Conservation (phyloP, 306 rosid genomes). For the Pachyrhizus erosus region DNA sequence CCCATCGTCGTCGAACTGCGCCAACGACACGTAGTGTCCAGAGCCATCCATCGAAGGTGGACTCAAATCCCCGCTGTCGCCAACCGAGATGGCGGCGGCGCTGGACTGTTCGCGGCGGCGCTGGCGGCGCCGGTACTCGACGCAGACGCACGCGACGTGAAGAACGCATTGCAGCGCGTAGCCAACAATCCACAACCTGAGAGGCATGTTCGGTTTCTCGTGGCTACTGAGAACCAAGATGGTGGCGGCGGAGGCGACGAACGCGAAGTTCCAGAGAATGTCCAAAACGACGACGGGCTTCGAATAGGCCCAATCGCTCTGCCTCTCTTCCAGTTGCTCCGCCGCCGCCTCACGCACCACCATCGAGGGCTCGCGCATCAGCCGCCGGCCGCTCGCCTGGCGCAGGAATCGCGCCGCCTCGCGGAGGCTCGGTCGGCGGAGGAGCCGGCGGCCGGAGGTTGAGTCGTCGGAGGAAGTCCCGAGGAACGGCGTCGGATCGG, state of each 20-base stretch:
- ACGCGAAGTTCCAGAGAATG: slow-evolving; percentile 83
- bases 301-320: slow-evolving; percentile 99
- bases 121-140: slow-evolving; percentile 67
- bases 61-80: slow-evolving; percentile 53
- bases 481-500: slow-evolving; percentile 77
- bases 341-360: slow-evolving; percentile 93
- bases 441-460: slow-evolving; percentile 58
- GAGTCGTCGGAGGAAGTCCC: slow-evolving; percentile 64
- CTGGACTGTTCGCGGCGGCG: slow-evolving; percentile 41
- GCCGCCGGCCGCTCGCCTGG: slow-evolving; percentile 83
- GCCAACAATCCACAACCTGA: slow-evolving; percentile 83
- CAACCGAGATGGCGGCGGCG: slow-evolving; percentile 4
- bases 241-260: slow-evolving; percentile 66
- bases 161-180: slow-evolving; percentile 77
- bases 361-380: slow-evolving; percentile 97
- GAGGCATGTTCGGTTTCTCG: slow-evolving; percentile 74
- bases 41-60: slow-evolving; percentile 57
- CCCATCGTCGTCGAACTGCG: slow-evolving; percentile 61
- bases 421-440: slow-evolving; percentile 77
- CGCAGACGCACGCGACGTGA: slow-evolving; percentile 72
- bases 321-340: slow-evolving; percentile 91
- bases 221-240: slow-evolving; percentile 60
- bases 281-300: slow-evolving; percentile 91
- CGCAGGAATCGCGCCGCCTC: slow-evolving; percentile 91
- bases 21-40: slow-evolving; percentile 54